Evolutionary conservation across 2,329 filamentous ascomycete genomes (phyloP).

Genomic region (Trichoderma sp.): DNA sequence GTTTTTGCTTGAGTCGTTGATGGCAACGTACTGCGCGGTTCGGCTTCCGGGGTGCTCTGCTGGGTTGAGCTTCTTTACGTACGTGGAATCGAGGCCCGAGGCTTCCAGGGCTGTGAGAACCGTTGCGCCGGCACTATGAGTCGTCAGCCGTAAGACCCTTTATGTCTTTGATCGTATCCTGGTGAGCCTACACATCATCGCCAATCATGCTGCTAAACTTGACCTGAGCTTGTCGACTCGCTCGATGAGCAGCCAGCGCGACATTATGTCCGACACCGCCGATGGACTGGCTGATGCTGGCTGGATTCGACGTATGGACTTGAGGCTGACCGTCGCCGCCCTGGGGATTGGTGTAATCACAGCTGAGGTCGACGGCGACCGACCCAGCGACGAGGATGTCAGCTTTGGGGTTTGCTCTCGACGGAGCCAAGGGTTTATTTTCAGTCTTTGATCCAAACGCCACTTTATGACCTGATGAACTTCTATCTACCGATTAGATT

Average conservation of each 20-base stretch:
- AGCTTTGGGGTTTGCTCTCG: slow-evolving; percentile 39
- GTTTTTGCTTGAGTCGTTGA: slow-evolving; percentile 83
- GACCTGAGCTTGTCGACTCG: slow-evolving; percentile 62
- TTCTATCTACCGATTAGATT: slow-evolving; percentile 44
- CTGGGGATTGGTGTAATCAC: slow-evolving; percentile 62
- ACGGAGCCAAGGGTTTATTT: slow-evolving; percentile 27
- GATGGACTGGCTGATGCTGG: slow-evolving; percentile 76
- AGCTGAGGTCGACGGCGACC: slow-evolving; percentile 83
- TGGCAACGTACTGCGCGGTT: slow-evolving; percentile 88
- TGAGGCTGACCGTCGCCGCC: slow-evolving; percentile 46
- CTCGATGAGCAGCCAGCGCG: slow-evolving; percentile 75
- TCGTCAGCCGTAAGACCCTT: neutral
- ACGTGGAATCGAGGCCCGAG: slow-evolving; percentile 64
- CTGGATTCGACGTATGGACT: slow-evolving; percentile 82
- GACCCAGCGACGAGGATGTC: slow-evolving; percentile 90
- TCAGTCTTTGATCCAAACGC: slow-evolving; percentile 26
- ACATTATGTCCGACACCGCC: slow-evolving; percentile 94
- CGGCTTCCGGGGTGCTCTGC: slow-evolving; percentile 56
- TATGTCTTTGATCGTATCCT: too few relatives aligned
- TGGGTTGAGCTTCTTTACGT: slow-evolving; percentile 60
- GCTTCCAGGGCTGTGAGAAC: slow-evolving; percentile 67
- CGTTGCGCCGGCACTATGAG: slow-evolving; percentile 66
- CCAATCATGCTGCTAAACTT: slow-evolving; percentile 79
- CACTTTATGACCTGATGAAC: slow-evolving; percentile 32
- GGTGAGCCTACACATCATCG: slow-evolving; percentile 64